phyloP scores from a whole-genome alignment of 306 rosid genomes.

The Lathyrus sativus region DNA sequence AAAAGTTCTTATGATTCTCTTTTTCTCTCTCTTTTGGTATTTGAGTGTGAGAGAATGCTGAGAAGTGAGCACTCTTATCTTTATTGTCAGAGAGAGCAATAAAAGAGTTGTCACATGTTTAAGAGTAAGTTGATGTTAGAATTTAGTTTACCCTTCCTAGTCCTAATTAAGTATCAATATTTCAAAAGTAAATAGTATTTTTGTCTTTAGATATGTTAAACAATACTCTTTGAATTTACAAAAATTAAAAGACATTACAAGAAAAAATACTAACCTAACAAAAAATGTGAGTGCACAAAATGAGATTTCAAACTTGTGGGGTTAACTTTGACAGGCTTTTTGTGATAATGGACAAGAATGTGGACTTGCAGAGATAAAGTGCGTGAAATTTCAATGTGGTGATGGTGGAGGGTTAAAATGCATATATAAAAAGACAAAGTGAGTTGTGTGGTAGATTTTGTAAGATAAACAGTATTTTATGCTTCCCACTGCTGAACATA shows the following conservation, averaged over 20 bases:
- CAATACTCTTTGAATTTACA: too few species aligned
- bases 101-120: slow-evolving; percentile 30
- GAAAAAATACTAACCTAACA: background rate
- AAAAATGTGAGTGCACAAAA: slow-evolving; percentile 34
- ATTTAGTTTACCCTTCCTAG: background rate
- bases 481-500: too few species aligned
- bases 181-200: too few species aligned
- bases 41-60: slow-evolving; percentile 24
- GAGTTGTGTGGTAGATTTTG: too few species aligned
- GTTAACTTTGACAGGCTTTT: slow-evolving; percentile 58
- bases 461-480: too few species aligned
- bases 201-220: too few species aligned
- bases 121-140: slow-evolving; percentile 17
- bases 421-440: too few species aligned
- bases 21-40: background rate
- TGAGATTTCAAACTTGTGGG: slow-evolving; percentile 70
- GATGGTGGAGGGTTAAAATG: too few species aligned
- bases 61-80: slow-evolving; percentile 32
- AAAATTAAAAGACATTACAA: too few species aligned
- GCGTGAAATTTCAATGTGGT: too few species aligned
- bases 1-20: slow-evolving; percentile 23
- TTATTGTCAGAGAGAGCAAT: slow-evolving; percentile 22
- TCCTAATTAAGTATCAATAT: background rate
- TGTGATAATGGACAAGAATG: background rate
- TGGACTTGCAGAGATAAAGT: too few species aligned